A percentile compares a stretch with the other conserved stretches of the same genome.
Evolutionary conservation across 2,329 filamentous ascomycete genomes (phyloP).

Genomic region (Aaosphaeria arxii): DNA sequence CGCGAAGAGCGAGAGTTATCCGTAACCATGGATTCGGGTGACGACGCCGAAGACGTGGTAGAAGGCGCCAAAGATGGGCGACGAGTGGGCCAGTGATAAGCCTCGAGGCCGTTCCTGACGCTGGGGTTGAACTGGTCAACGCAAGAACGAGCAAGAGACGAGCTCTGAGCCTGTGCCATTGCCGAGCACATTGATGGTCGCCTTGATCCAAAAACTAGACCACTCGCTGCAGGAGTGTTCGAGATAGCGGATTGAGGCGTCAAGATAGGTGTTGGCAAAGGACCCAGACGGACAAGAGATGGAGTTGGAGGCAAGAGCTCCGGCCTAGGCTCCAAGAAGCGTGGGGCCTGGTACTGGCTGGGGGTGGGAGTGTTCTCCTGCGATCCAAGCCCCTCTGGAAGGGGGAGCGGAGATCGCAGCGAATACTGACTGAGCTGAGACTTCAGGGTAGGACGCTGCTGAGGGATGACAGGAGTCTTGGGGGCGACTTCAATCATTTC

Average conservation of each 20-base stretch:
- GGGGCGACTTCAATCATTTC: conserved; percentile 45
- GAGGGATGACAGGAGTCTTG: conserved; percentile 25
- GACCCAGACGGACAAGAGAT: conserved; percentile 52
- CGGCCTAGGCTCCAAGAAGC: conserved; percentile 51
- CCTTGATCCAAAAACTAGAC: conserved; percentile 45
- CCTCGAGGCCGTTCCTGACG: conserved; percentile 41
- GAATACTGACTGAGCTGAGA: conserved; percentile 19
- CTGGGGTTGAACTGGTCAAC: conserved; percentile 49
- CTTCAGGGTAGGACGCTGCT: conserved; percentile 21
- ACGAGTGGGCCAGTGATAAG: conserved; percentile 44
- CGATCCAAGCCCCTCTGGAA: conserved; percentile 27
- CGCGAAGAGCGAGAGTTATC: conserved; percentile 57
- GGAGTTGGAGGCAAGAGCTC: conserved; percentile 52
- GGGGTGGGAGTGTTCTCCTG: conserved; percentile 45
- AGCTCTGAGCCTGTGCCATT: conserved; percentile 57
- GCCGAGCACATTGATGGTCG: conserved; percentile 58
- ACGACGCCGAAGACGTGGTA: conserved; percentile 51
- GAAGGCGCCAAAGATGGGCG: conserved; percentile 50
- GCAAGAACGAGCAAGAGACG: conserved; percentile 54
- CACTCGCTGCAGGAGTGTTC: conserved; percentile 62
- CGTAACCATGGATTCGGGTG: conserved; percentile 63
- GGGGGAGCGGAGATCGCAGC: conserved; percentile 16
- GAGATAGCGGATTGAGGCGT: conserved; percentile 55
- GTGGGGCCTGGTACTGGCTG: conserved; percentile 40
- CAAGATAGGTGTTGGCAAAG: conserved; percentile 60